Evolutionary conservation across 2,329 filamentous ascomycete species (phyloP).

Genomic region (Drechmeria coniospora): DNA sequence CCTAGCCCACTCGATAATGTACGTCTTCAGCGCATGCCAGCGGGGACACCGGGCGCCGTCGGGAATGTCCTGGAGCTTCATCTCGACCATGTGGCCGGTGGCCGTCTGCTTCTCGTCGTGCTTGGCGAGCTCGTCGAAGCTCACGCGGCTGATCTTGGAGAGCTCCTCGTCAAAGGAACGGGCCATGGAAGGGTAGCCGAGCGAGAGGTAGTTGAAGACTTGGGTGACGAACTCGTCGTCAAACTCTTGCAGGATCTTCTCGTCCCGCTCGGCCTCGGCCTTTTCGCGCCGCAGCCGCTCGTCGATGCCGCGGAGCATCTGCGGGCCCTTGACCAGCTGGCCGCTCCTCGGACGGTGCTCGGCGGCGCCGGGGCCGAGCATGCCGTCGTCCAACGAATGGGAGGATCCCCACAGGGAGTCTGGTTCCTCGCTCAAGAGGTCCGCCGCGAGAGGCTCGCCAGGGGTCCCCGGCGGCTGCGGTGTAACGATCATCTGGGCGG

Average conservation of each 20-base stretch:
- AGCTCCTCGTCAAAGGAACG: constrained; percentile 74
- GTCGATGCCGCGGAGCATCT: constrained; percentile 35
- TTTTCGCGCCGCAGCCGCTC: constrained; percentile 35
- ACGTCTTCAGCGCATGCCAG: constrained; percentile 71
- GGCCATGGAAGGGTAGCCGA: constrained; percentile 80
- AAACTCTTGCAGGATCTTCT: constrained; percentile 51
- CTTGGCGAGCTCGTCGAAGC: constrained; percentile 50
- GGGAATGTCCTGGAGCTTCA: constrained; percentile 25
- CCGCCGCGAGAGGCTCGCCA: constrained; percentile 28
- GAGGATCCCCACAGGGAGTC: constrained; percentile 11
- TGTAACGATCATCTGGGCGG: constrained; percentile 34
- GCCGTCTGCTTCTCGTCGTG: constrained; percentile 50
- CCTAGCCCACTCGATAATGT: constrained; percentile 78
- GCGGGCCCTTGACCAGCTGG: constrained; percentile 25
- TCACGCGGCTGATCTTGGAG: constrained; percentile 60
- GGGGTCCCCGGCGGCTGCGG: constrained; percentile 27
- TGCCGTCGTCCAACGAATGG: constrained; percentile 7
- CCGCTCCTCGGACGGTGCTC: constrained; percentile 14
- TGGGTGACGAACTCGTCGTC: constrained; percentile 78
- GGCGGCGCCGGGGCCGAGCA: constrained; percentile 6
- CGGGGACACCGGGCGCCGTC: constrained; percentile 45
- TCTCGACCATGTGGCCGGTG: constrained; percentile 57
- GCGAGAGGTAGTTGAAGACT: constrained; percentile 90
- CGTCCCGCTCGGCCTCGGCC: constrained; percentile 31
- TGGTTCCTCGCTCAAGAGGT: constrained; percentile 26